A percentile compares a stretch with the other conserved stretches of the same genome.
phyloP scores from a whole-genome alignment of 2,329 filamentous ascomycete species.

The Xylaria sp. region DNA sequence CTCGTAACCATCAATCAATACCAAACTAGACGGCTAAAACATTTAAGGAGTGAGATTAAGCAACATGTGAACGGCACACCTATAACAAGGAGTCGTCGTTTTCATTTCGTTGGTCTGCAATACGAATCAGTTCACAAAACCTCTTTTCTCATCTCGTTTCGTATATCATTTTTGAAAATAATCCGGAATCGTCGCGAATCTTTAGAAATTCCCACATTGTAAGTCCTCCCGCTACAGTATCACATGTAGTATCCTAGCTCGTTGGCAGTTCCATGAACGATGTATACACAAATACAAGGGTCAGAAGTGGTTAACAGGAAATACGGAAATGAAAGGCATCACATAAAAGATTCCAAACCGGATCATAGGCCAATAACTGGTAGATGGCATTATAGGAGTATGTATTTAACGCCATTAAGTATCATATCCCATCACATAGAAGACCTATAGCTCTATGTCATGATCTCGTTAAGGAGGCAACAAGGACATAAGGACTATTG shows the following conservation, averaged over 20 bases:
- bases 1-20: background rate
- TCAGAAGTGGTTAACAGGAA: background rate
- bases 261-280: background rate
- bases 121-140: background rate
- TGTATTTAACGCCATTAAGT: no score
- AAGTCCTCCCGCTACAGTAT: background rate
- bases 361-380: background rate
- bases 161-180: background rate
- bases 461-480: no score
- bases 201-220: background rate
- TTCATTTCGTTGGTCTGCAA: background rate
- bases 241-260: background rate
- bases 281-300: background rate
- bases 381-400: no score
- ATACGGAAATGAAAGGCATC: background rate
- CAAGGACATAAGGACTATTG: no score
- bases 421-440: no score
- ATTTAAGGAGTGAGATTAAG: background rate
- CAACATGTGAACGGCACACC: background rate
- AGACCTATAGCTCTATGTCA: no score
- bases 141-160: background rate
- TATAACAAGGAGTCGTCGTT: background rate
- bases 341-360: background rate
- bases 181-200: background rate
- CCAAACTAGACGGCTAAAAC: background rate